Base-by-base conservation (phyloP, 768 basidiomycete genomes). In the Panus rudis region DNA sequence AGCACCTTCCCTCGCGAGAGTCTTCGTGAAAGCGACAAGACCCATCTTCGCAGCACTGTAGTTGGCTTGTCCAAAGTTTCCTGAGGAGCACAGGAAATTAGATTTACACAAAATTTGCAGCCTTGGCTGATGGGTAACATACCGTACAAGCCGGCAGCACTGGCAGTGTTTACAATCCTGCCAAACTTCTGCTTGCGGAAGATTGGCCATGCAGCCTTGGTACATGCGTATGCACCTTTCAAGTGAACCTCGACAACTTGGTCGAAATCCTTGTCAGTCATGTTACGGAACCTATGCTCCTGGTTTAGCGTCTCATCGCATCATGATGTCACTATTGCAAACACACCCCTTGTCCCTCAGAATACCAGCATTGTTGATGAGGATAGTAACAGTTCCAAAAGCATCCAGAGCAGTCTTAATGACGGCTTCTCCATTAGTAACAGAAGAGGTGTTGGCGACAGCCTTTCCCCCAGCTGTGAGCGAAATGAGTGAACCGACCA, bases 11-110 rank as follows among this genome's bases (percentile, higher is more conserved):
- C 78, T 70, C 3, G 93, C 92, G 26, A 99, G 75, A 4, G 94
- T 92, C 61, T 91, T 92, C 14, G 92, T 90, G 65, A 97, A 96
- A 0, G 72, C 84, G 39, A 97, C 73, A 26, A 99, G 76, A 51
- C 84, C 92, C 90, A 96, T 93, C 74, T 99, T 98, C 2, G 93
- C 94, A 2, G 94, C 91, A 37, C 92, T 92, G 63, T 98, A 99
- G 63, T 98, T 99, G 11, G 92, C 83, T 64, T 97, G 93, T 8
- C 96, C 96, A 59, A 94, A 88, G 69, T 94, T 97, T 6, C 92
- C 86, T 89, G 48, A 10, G 23, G 20, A 21, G 3, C 22, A 30
- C 20, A 37, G 35, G 10, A 33, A 5, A 12, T 41, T 13, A 30
- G 21, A 4, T 7, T 12, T 24, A 25, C 14, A 28, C 8, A 8